Percentiles rank a stretch among this genome's conserved stretches.
phyloP scores from a whole-genome alignment of 495 filamentous ascomycete species.

The Apodospora peruviana region DNA sequence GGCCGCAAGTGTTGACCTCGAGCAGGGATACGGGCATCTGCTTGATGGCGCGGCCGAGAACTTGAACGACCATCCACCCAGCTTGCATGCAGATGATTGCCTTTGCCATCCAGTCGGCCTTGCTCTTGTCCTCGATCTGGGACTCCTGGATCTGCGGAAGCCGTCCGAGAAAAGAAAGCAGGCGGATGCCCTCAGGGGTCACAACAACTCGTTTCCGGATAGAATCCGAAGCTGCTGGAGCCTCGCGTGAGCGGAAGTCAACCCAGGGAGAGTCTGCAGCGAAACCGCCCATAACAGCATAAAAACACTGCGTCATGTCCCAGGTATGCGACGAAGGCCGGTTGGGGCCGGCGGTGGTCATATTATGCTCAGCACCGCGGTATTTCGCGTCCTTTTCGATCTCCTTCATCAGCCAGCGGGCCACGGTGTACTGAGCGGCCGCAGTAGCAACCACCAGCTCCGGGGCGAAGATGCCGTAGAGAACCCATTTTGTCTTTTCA shows the following conservation, averaged over 20 bases:
- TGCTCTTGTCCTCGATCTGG: constrained; percentile 13
- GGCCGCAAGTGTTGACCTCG: constrained; percentile 32
- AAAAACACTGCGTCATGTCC: constrained; percentile 1
- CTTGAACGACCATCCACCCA: constrained; percentile 28
- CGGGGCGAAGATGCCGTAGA: constrained; percentile 12
- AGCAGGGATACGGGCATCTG: constrained; percentile 24
- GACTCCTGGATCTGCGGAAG: background rate
- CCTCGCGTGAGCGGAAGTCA: background rate
- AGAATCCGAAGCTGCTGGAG: background rate
- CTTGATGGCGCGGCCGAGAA: constrained; percentile 10
- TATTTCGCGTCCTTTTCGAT: background rate
- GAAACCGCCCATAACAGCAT: constrained; percentile 4
- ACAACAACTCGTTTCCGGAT: background rate
- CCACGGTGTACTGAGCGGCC: constrained; percentile 4
- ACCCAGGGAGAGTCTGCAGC: background rate
- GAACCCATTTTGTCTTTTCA: constrained; percentile 11
- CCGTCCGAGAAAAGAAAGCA: background rate
- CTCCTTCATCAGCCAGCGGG: background rate
- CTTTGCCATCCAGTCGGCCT: constrained; percentile 9
- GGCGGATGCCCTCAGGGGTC: constrained; percentile 1
- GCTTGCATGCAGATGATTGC: constrained; percentile 20
- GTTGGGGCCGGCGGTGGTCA: too few relatives aligned
- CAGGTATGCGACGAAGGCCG: background rate
- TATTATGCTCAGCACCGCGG: background rate
- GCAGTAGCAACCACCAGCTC: constrained; percentile 9